Conservation (phyloP, 2,329 filamentous ascomycete genomes). For the Ophiosphaerella narmari region DNA sequence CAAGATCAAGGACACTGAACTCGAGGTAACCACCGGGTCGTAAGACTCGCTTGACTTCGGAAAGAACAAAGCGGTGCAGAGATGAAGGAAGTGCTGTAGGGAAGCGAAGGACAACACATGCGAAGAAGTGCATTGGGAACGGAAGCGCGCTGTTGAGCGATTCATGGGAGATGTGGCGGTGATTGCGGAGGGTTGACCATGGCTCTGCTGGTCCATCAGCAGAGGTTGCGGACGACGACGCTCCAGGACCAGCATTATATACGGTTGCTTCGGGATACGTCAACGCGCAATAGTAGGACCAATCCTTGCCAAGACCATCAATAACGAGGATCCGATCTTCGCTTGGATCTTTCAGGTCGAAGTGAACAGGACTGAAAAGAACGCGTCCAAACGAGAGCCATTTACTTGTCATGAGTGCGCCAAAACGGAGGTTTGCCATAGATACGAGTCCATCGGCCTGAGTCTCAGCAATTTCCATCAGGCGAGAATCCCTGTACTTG, state of each 20-base stretch:
- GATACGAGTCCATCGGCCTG: constrained; percentile 49
- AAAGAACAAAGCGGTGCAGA: constrained; percentile 71
- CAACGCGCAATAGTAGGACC: constrained; percentile 84
- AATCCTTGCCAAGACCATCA: constrained; percentile 86
- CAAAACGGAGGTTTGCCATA: constrained; percentile 76
- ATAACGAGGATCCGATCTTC: constrained; percentile 74
- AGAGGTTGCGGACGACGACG: constrained; percentile 23
- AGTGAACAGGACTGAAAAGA: constrained; percentile 77
- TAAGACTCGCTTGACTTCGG: constrained; percentile 76
- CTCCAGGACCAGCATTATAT: constrained; percentile 66
- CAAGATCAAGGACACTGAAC: constrained; percentile 75
- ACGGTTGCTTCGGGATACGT: constrained; percentile 76
- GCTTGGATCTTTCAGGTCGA: constrained; percentile 65
- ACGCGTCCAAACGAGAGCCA: constrained; percentile 87
- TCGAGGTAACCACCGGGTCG: constrained; percentile 81
- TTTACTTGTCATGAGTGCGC: constrained; percentile 83
- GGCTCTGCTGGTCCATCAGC: constrained; percentile 27
- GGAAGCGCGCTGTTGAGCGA: constrained; percentile 70
- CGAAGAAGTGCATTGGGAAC: constrained; percentile 76
- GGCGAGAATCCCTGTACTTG: constrained; percentile 61
- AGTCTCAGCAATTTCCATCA: constrained; percentile 52
- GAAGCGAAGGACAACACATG: constrained; percentile 76
- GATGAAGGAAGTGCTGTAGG: constrained; percentile 70
- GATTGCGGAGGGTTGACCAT: constrained; percentile 61
- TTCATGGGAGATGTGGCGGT: constrained; percentile 73